phyloP scores from a whole-genome alignment of 2,329 filamentous ascomycete genomes.

The Plectosphaerella plurivora region DNA sequence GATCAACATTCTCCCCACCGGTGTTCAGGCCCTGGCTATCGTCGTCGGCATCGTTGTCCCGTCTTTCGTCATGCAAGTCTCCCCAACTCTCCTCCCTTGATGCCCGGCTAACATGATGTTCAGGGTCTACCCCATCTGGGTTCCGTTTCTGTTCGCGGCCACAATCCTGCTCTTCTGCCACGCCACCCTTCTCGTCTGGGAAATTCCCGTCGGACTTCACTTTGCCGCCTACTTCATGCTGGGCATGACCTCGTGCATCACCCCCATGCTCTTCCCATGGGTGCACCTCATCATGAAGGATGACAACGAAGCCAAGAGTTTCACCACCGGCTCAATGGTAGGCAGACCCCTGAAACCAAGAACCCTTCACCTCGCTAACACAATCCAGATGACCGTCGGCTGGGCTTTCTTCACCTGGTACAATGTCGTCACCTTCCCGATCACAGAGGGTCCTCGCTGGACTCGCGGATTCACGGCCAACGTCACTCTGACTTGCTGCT shows the following conservation, averaged over 20 bases:
- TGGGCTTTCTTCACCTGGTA: conserved; percentile 19
- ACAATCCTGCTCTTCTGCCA: conserved; percentile 16
- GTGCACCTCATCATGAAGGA: conserved; percentile 18
- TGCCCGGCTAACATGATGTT: background rate
- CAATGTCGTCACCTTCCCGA: conserved; percentile 15
- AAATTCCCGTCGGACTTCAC: conserved; percentile 15
- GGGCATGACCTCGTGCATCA: conserved; percentile 15
- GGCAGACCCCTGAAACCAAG: background rate
- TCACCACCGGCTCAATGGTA: conserved; percentile 19
- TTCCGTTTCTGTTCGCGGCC: conserved; percentile 17
- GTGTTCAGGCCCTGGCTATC: conserved; percentile 19
- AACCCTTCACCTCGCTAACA: background rate
- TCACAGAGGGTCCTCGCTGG: conserved; percentile 15
- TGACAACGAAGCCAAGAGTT: conserved; percentile 13
- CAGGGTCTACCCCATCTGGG: conserved; percentile 22
- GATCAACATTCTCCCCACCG: conserved; percentile 22
- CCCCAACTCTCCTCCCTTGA: background rate
- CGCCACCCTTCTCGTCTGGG: conserved; percentile 15
- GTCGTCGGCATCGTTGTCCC: conserved; percentile 18
- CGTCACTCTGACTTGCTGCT: conserved; percentile 17
- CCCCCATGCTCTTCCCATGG: conserved; percentile 17
- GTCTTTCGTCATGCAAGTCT: conserved; percentile 16
- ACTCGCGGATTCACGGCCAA: conserved; percentile 17
- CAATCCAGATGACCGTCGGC: conserved; percentile 22
- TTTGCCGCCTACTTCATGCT: conserved; percentile 14